phyloP scores from a whole-genome alignment of 2,329 filamentous ascomycete species.

The Penicillium sp. region DNA sequence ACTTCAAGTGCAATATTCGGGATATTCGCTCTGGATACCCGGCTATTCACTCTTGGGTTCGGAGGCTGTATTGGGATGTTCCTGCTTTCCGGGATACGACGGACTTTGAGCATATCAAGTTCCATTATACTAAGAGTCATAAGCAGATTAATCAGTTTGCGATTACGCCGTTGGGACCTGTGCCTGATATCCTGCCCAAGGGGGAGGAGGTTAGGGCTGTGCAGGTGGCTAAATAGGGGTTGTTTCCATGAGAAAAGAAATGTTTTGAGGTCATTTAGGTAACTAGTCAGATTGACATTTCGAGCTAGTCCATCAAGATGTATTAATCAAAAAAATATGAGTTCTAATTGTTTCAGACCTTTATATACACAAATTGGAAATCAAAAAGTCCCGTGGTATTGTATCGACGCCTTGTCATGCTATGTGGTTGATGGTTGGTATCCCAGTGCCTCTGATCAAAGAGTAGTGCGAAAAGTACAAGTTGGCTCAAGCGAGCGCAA shows the following conservation, averaged over 20 bases:
- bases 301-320: neutral
- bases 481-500: constrained; percentile 8
- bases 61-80: constrained; percentile 77
- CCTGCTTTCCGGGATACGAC: constrained; percentile 77
- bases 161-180: constrained; percentile 81
- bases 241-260: neutral
- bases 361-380: constrained; percentile 17
- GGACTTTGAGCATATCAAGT: constrained; percentile 94
- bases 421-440: constrained; percentile 19
- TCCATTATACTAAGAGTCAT: constrained; percentile 65
- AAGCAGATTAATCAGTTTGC: constrained; percentile 60
- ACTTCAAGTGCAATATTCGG: constrained; percentile 75
- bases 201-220: constrained; percentile 66
- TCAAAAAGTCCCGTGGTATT: constrained; percentile 26
- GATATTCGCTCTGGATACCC: constrained; percentile 85
- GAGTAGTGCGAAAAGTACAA: constrained; percentile 1
- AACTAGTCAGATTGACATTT: neutral
- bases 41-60: constrained; percentile 73
- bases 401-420: constrained; percentile 35
- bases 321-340: neutral
- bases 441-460: constrained; percentile 11
- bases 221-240: constrained; percentile 11
- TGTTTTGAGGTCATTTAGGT: neutral
- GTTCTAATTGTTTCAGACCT: neutral
- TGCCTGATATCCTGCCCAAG: constrained; percentile 73